These are phyloP conservation scores for Paramarasmius palmivorus DNA, from an alignment of 1,284 basidiomycete species.

Conservation along the genomic window DNA sequence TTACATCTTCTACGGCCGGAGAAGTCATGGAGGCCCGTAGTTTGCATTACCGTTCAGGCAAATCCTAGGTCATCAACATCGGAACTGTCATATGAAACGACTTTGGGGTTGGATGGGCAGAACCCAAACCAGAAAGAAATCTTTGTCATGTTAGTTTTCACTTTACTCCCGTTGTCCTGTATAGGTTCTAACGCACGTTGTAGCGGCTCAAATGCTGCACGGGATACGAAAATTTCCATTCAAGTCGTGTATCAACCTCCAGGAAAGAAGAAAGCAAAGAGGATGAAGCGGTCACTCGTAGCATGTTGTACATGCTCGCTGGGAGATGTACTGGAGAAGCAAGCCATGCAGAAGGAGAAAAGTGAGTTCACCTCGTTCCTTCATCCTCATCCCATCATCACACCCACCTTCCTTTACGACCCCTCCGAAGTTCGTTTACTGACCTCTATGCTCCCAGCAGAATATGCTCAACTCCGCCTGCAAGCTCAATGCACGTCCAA, in stretches of 20 bases:
- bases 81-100: constrained; percentile 45
- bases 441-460: not conserved
- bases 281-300: constrained; percentile 52
- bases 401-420: too few relatives aligned
- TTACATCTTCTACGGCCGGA: constrained; percentile 46
- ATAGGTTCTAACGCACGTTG: not conserved
- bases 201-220: constrained; percentile 20
- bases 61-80: not conserved
- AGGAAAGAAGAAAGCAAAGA: constrained; percentile 52
- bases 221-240: constrained; percentile 46
- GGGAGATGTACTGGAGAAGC: constrained; percentile 50
- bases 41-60: constrained; percentile 52
- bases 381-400: not conserved
- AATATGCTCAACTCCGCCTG: not conserved
- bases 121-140: constrained; percentile 61
- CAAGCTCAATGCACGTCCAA: constrained; percentile 1
- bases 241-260: constrained; percentile 53
- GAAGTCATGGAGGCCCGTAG: constrained; percentile 63
- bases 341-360: constrained; percentile 19
- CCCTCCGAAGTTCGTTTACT: too few relatives aligned
- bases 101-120: constrained; percentile 66
- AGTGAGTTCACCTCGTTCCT: not conserved
- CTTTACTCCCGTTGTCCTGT: not conserved
- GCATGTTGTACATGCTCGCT: constrained; percentile 49
- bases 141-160: constrained; percentile 48